A percentile compares a stretch with the other conserved stretches of the same genome.
Conservation (phyloP, 768 basidiomycete genomes). For the Hygrocybe punicea region DNA sequence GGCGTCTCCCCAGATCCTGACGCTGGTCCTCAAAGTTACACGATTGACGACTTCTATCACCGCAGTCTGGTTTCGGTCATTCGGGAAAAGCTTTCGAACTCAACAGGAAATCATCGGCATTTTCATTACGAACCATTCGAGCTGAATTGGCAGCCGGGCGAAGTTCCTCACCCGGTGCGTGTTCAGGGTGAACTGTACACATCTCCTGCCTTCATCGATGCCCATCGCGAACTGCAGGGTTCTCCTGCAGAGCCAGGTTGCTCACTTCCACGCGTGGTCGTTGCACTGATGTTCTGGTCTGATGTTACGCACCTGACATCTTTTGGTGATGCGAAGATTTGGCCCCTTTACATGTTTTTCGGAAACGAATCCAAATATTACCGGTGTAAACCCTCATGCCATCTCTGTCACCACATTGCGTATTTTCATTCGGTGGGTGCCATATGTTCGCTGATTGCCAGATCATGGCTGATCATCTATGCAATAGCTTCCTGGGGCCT, state of each 20-base stretch:
- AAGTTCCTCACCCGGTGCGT: background rate
- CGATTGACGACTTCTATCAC: constrained; percentile 11
- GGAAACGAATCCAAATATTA: constrained; percentile 40
- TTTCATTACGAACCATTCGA: constrained; percentile 19
- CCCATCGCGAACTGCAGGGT: constrained; percentile 8
- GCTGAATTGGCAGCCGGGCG: constrained; percentile 9
- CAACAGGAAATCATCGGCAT: background rate
- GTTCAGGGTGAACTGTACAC: background rate
- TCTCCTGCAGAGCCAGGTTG: background rate
- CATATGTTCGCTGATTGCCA: background rate
- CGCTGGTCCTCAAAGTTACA: constrained; percentile 5
- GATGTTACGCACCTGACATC: constrained; percentile 35
- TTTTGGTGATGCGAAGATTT: constrained; percentile 35
- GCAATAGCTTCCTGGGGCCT: constrained; percentile 26
- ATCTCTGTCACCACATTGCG: constrained; percentile 37
- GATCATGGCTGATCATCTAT: background rate
- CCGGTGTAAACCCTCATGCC: constrained; percentile 24
- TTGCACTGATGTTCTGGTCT: constrained; percentile 13
- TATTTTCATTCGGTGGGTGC: constrained; percentile 36
- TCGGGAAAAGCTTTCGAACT: constrained; percentile 13
- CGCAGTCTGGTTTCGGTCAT: constrained; percentile 12
- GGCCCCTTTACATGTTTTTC: constrained; percentile 41
- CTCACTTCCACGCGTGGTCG: background rate
- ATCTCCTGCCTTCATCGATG: background rate
- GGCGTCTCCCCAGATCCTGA: background rate